Conservation (phyloP, 2,329 filamentous ascomycete genomes). For the Ophiostoma sp. region DNA sequence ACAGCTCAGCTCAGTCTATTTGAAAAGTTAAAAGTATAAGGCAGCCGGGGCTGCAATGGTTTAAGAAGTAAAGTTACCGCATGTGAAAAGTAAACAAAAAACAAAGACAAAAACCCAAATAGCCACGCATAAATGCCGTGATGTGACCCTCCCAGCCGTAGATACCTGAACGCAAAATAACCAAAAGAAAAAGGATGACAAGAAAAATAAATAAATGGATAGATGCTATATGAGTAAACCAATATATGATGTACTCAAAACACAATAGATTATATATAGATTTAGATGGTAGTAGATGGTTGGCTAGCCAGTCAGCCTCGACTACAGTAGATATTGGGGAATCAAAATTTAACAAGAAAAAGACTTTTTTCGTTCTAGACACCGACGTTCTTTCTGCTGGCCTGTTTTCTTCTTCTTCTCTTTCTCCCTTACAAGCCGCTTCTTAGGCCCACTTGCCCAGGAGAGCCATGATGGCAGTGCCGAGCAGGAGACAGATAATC, state of each 20-base stretch:
- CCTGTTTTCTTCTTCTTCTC: not conserved
- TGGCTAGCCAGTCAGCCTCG: not conserved
- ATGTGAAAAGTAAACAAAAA: not conserved
- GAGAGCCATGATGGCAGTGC: conserved; percentile 73
- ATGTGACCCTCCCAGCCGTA: not conserved
- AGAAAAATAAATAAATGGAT: not conserved
- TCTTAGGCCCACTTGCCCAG: conserved; percentile 77
- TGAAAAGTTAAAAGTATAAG: not conserved
- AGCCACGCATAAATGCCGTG: not conserved
- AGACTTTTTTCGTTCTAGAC: not conserved
- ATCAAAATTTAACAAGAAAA: not conserved
- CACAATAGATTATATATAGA: not conserved
- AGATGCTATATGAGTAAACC: too few relatives aligned
- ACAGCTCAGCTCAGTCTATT: not conserved
- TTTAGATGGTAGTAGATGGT: not conserved
- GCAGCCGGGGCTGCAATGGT: not conserved
- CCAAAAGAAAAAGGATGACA: conserved; percentile 1
- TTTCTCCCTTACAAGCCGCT: too few relatives aligned
- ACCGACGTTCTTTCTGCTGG: not conserved
- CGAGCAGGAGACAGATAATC: conserved; percentile 67
- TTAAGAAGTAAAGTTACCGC: not conserved
- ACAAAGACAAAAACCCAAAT: not conserved
- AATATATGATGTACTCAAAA: not conserved
- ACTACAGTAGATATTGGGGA: not conserved
- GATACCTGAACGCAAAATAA: not conserved